These are phyloP conservation scores for Nymphaea colorata DNA, from an alignment of 164 flowering plant species.

Conservation along the genomic window DNA sequence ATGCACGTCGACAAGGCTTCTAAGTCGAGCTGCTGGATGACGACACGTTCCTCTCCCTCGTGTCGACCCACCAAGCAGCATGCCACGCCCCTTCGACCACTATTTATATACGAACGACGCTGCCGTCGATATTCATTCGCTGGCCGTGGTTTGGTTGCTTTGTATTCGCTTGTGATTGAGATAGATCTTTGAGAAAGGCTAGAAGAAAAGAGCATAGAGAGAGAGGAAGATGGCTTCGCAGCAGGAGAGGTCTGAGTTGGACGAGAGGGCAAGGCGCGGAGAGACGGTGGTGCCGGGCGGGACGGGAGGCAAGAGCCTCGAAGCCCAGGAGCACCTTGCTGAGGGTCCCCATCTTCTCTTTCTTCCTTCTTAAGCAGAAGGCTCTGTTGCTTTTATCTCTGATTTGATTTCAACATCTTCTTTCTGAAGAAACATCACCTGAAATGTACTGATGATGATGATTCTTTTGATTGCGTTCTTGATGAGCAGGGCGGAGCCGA, in stretches of 20 bases:
- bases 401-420: neutral
- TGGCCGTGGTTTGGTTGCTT: no score
- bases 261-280: conserved; percentile 57
- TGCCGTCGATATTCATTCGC: no score
- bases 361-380: neutral
- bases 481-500: conserved; percentile 39
- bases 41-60: no score
- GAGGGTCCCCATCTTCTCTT: conserved; percentile 32
- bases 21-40: no score
- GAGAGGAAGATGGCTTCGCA: conserved; percentile 16
- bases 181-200: no score
- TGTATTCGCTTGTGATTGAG: no score
- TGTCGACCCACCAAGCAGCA: no score
- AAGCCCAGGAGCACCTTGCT: conserved; percentile 76
- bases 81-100: no score
- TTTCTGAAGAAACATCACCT: neutral
- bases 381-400: no score
- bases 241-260: conserved; percentile 32
- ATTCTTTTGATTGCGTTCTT: neutral
- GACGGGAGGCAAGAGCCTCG: conserved; percentile 74
- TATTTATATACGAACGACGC: no score
- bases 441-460: no score
- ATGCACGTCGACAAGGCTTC: no score
- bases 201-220: neutral
- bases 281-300: conserved; percentile 78